Base-by-base conservation (phyloP, 2,329 filamentous ascomycete species). In the Colletotrichum cereale region DNA sequence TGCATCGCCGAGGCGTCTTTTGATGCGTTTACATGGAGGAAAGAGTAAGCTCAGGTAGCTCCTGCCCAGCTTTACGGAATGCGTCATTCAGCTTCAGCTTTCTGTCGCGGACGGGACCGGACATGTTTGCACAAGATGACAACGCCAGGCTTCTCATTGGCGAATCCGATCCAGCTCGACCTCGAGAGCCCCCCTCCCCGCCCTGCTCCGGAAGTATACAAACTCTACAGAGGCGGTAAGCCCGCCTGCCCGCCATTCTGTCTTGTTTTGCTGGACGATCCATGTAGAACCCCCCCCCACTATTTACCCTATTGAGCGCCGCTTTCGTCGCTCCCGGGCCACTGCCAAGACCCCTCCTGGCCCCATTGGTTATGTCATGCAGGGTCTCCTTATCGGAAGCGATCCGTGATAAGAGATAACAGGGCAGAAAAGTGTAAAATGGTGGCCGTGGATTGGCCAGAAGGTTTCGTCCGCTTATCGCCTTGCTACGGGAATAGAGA, bases 331-430 rank as follows among this genome's bases (percentile, higher is more conserved):
- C 29, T 38, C 56, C 26, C 36, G n/a, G 44, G 11, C 26, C 52
- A 29, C 34, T 42, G 57, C 64, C 64, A 67, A 71, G 68, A 12
- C 26, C 29, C 55, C 12, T 38, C 31, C 62, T 42, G 52, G 36
- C 38, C 64, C 34, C 62, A 29, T 62, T 44, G 64, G 68, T 55
- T 64, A 70, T 72, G 69, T 72, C 69, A 72, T 72, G 69, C 69
- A 65, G 60, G 69, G 60, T 70, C 60, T 55, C 26, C 52, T 72
- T 70, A 72, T 72, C 69, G 56, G 40, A 2, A 48, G 62, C 60
- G 44, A 60, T 61, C 53, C 38, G 53, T 55, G 69, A 72, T 72
- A 72, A 70, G 61, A 70, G 66, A 72, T 72, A 70, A 65, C 42
- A 44, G 24, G 11, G 38, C 34, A 16, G 44, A 18, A 50, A 50